Evolutionary conservation across 2,329 filamentous ascomycete genomes (phyloP), one percentile per base, ranked within the genome.

Genomic region (Xylariomycetidae sp.): DNA sequence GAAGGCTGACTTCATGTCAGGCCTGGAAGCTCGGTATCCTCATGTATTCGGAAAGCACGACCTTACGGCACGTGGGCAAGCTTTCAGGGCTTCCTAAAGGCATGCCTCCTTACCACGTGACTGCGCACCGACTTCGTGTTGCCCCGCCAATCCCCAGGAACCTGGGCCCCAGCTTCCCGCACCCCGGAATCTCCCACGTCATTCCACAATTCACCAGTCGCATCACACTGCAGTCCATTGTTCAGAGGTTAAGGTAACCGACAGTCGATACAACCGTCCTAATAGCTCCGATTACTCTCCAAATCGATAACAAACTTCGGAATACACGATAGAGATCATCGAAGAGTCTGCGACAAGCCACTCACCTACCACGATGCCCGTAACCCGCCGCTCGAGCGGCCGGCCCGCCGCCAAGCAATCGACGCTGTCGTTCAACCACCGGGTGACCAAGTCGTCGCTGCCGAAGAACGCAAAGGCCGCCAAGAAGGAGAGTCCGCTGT

Each of bases 341-440:
- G 12, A 23, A 23, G 20, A 8, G 8, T 8, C 8, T 12, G 12
- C 8, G 12, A 8, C 8, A 8, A 26, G 25, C 10, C 13, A 26
- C 25, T 26, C 6, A 8, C 13, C 29, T 31, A 10, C 18, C 17
- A 5, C 14, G 40, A 74, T 75, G 69, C 67, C 70, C 26, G 53
- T 60, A 31, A 69, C 70, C 13, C 60, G 68, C 58, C 64, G 67
- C 52, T 67, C 70, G n/a, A 55, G 34, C 37, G 34, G 59, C 46
- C 54, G 59, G 29, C 47, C 58, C 35, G 54, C 58, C 7, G 54
- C 60, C 39, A 71, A 67, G 50, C 74, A 78, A 44, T 67, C 70
- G 7, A 77, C 70, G 23, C 64, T 76, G 38, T 75, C 68, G 53
- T 78, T 78, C 61, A 67, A 72, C 47, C 68, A 68, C 53, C 63